Base-by-base conservation (phyloP, 148 eudicot genomes). In the Fagopyrum esculentum region DNA sequence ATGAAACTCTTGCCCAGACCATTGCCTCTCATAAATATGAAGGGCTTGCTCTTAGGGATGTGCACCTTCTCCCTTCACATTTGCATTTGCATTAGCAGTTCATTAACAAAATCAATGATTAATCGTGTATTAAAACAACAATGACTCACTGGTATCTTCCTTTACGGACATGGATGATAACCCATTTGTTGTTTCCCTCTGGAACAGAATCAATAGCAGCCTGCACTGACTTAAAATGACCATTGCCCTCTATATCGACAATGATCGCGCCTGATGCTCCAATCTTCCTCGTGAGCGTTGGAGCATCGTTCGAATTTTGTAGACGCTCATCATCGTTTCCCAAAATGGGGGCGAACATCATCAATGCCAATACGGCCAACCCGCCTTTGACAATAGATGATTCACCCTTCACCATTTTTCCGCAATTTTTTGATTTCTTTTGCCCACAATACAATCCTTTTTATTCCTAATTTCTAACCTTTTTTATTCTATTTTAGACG, bases 131-230 rank as follows among this genome's bases (percentile, higher is more conserved):
- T n/a, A 35, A 35, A 35, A 40, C 51, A 16, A 0, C 13, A 74
- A 44, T 13, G 6, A 56, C 17, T 15, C 5, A 93, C 97, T 89
- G 85, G 78, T 87, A 94, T 68, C 81, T 52, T 55, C 98, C 97
- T 84, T 86, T 91, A 45, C 81, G 84, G 45, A 94, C 78, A 84
- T 90, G 91, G 64, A 94, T 84, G 69, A 85, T 71, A 35, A 94
- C 78, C 98, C 98, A 94, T 29, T 87, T 75, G 43, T 87, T 63
- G 78, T 94, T 91, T 3, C 89, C 91, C 3, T 83, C 79, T 6
- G 98, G 97, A 60, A 94, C 86, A 0, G 91, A 81, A 82, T 94
- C 85, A 72, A 94, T 78, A 3, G 97, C 97, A 15, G 82, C 90
- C 83, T 94, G 98, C 71, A 94, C 78, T 11, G 89, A 86, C 78